Evolutionary conservation across 1,284 basidiomycete genomes (phyloP).

Genomic region (Leccinum pseudoinsigne): DNA sequence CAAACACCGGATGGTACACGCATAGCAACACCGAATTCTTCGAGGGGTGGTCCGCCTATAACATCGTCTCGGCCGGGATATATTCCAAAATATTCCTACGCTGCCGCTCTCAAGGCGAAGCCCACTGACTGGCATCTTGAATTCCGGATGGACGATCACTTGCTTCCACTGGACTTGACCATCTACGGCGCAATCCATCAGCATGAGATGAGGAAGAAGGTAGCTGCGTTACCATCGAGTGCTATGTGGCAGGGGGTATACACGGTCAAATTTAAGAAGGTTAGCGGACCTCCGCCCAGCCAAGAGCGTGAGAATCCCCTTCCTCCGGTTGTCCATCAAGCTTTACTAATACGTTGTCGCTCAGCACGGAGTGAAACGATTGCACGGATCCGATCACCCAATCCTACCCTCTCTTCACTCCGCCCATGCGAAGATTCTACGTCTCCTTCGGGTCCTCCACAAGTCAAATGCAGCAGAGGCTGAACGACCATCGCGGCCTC

Average conservation of each 20-base stretch:
- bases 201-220: conserved; percentile 75
- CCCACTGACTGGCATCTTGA: conserved; percentile 96
- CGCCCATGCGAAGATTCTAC: conserved; percentile 90
- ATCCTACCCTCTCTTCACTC: conserved; percentile 72
- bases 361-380: conserved; percentile 38
- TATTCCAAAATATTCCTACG: conserved; percentile 75
- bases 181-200: conserved; percentile 96
- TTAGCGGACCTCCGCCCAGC: conserved; percentile 74
- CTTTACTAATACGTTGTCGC: conserved; percentile 16
- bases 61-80: conserved; percentile 43
- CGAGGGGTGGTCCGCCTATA: conserved; percentile 38
- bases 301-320: conserved; percentile 51
- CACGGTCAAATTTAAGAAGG: conserved; percentile 92
- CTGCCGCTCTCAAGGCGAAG: conserved; percentile 89
- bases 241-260: conserved; percentile 90
- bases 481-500: conserved; percentile 52
- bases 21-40: conserved; percentile 81
- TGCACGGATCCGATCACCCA: conserved; percentile 59
- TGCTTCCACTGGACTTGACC: conserved; percentile 84
- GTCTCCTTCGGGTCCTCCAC: conserved; percentile 86
- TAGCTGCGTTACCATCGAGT: conserved; percentile 57
- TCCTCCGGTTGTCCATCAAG: conserved; percentile 13
- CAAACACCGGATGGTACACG: conserved; percentile 96
- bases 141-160: conserved; percentile 89
- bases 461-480: conserved; percentile 68